Base-by-base conservation (phyloP, 306 rosid genomes). In the Vicia villosa region DNA sequence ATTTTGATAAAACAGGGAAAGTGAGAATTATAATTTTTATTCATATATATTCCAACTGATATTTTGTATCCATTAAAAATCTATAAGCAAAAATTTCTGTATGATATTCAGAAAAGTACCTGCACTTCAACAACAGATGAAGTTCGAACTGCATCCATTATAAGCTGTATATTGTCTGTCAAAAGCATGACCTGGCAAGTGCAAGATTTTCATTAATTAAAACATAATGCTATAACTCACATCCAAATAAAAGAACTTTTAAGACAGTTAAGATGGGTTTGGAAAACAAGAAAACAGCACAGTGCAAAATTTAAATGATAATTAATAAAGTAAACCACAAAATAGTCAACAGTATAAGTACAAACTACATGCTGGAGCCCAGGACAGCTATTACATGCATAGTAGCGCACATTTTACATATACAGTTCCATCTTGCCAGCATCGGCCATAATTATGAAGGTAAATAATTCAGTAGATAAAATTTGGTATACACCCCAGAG, bases 101-200 rank as follows among this genome's bases (percentile, higher is more conserved):
- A 62, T 14, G 37, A 56, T 41, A 50, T 61, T 37, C 11, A 71
- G 46, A 73, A 69, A 58, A 52, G 37, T 80, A 94, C 99, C 92
- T 86, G 90, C 62, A 88, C 79, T 86, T 91, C 92, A 46, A 91
- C 78, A 16, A 74, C 57, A 26, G 59, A 73, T 32, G 99, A 90
- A 64, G 77, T 76, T 54, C 79, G 82, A 74, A 94, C 36, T 57
- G 95, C 84, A 17, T 88, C 95, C 74, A 80, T 28, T 81, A 91
- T 81, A 63, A 84, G 67, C 79, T 74, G 95, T 66, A 91, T 74
- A 69, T 79, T 91, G 63, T 84, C 92, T 5, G 99, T 94, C 84
- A 94, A 81, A 66, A 63, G 57, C 86, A 20, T 30, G 40, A 94
- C 94, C 96, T 94, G 81, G 49, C 16, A 82, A n/a, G 24, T 3